These are phyloP conservation scores for Nannochloris sp. DNA, from an alignment of 139 green algal genomes.

Conservation along the genomic window DNA sequence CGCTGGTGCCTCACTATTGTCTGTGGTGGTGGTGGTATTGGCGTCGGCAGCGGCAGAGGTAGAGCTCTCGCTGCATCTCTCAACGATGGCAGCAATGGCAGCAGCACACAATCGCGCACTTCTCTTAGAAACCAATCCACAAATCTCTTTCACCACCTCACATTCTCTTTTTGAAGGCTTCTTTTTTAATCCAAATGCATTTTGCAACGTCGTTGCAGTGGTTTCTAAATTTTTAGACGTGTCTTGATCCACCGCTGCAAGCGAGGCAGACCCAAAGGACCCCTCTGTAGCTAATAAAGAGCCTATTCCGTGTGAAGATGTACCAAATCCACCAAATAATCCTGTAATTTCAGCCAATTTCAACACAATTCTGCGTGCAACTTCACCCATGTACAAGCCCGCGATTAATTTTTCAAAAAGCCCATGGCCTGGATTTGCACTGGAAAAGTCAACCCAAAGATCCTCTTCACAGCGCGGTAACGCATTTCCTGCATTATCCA, in stretches of 20 bases:
- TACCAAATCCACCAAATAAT: conserved; percentile 32
- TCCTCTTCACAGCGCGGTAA: conserved; percentile 61
- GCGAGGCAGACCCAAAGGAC: conserved; percentile 26
- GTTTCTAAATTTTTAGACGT: neutral
- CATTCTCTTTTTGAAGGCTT: neutral
- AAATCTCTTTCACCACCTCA: conserved; percentile 56
- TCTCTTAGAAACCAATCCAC: conserved; percentile 50
- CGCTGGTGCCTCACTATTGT: neutral
- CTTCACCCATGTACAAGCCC: conserved; percentile 85
- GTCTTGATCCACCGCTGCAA: conserved; percentile 50
- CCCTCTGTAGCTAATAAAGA: neutral
- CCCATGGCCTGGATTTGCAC: conserved; percentile 37
- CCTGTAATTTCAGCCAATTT: conserved; percentile 29
- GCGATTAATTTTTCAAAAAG: conserved; percentile 87
- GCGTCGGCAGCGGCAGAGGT: too few relatives aligned
- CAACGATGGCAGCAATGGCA: conserved; percentile 50
- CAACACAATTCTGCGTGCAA: conserved; percentile 66
- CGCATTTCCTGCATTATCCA: conserved; percentile 16
- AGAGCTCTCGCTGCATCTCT: neutral
- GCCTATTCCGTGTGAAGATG: conserved; percentile 1
- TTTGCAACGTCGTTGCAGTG: conserved; percentile 13
- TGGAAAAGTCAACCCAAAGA: conserved; percentile 53
- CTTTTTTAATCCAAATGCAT: conserved; percentile 3
- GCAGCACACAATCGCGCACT: conserved; percentile 50
- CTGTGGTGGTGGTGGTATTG: too few relatives aligned